phyloP scores from a whole-genome alignment of 768 basidiomycete species.

The Kwoniella sp. region DNA sequence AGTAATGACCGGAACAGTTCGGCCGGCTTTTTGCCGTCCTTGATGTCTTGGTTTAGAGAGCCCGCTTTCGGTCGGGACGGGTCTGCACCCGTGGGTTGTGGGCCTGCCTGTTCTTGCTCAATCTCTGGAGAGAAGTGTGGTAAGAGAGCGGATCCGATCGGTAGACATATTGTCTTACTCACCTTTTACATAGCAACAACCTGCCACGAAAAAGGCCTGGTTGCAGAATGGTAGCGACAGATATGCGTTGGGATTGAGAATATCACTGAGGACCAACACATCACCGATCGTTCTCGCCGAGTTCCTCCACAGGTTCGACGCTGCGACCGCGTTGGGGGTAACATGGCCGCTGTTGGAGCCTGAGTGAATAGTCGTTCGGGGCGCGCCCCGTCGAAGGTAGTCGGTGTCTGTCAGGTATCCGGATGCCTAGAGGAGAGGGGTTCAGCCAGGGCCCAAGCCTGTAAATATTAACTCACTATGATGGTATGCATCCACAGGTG shows the following conservation, averaged over 20 bases:
- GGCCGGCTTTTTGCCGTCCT: slow-evolving; percentile 7
- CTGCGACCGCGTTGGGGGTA: slow-evolving; percentile 28
- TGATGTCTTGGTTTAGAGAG: not conserved
- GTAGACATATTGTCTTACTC: slow-evolving; percentile 2
- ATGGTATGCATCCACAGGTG: slow-evolving; percentile 49
- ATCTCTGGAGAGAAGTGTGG: slow-evolving; percentile 20
- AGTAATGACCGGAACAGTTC: slow-evolving; percentile 25
- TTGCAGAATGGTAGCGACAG: slow-evolving; percentile 39
- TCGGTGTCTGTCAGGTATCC: slow-evolving; percentile 18
- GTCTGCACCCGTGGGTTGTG: not conserved
- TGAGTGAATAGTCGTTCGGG: not conserved
- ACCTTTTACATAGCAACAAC: slow-evolving; percentile 42
- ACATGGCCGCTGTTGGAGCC: slow-evolving; percentile 18
- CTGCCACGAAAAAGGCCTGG: slow-evolving; percentile 42
- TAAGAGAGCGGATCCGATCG: too few species aligned
- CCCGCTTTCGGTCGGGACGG: not conserved
- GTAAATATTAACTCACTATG: slow-evolving; percentile 19
- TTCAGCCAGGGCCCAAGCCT: not conserved
- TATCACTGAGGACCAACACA: slow-evolving; percentile 41
- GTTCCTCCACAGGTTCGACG: slow-evolving; percentile 34
- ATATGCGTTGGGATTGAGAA: slow-evolving; percentile 32
- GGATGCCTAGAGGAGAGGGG: slow-evolving; percentile 15
- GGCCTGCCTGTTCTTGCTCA: slow-evolving; percentile 8
- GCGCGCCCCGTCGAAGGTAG: slow-evolving; percentile 13
- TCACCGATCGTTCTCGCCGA: slow-evolving; percentile 38